Percentiles rank a stretch among this genome's conserved stretches.
Evolutionary conservation across 768 basidiomycete genomes (phyloP).

Genomic region (Hortiboletus flavorubellus): DNA sequence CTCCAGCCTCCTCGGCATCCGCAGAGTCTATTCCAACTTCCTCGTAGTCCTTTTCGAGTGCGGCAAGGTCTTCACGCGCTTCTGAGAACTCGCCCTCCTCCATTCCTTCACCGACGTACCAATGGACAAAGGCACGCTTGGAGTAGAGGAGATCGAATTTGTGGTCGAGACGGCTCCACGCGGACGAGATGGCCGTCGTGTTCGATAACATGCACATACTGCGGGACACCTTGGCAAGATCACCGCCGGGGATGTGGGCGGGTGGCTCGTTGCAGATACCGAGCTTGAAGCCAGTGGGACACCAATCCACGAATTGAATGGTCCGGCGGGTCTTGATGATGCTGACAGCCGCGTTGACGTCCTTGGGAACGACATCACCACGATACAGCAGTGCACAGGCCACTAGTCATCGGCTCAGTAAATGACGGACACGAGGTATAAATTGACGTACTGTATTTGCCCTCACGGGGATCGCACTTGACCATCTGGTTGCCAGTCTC

Average conservation of each 20-base stretch:
- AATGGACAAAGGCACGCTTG: constrained; percentile 53
- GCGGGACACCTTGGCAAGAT: constrained; percentile 72
- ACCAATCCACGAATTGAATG: constrained; percentile 79
- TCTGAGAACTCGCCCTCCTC: constrained; percentile 97
- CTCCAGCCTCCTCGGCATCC: constrained; percentile 47
- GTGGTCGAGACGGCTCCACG: constrained; percentile 73
- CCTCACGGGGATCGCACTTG: constrained; percentile 76
- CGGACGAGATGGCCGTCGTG: constrained; percentile 67
- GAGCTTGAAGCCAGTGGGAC: constrained; percentile 74
- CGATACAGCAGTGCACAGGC: constrained; percentile 70
- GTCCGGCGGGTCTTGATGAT: constrained; percentile 78
- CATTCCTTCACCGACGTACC: constrained; percentile 79
- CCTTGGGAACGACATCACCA: constrained; percentile 77
- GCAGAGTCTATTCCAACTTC: constrained; percentile 66
- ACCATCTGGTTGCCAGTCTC: constrained; percentile 78
- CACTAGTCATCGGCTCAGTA: constrained; percentile 35
- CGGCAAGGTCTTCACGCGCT: constrained; percentile 98
- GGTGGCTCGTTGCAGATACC: constrained; percentile 81
- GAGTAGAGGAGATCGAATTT: constrained; percentile 80
- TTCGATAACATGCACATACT: constrained; percentile 80
- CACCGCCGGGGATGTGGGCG: constrained; percentile 70
- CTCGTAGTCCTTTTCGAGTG: constrained; percentile 97
- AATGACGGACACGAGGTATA: neutral
- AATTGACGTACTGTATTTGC: constrained; percentile 61
- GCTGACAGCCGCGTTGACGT: constrained; percentile 70